Percentiles rank a stretch among this genome's conserved stretches.
phyloP scores from a whole-genome alignment of 139 green algal genomes.

The Picochlorum sp. region DNA sequence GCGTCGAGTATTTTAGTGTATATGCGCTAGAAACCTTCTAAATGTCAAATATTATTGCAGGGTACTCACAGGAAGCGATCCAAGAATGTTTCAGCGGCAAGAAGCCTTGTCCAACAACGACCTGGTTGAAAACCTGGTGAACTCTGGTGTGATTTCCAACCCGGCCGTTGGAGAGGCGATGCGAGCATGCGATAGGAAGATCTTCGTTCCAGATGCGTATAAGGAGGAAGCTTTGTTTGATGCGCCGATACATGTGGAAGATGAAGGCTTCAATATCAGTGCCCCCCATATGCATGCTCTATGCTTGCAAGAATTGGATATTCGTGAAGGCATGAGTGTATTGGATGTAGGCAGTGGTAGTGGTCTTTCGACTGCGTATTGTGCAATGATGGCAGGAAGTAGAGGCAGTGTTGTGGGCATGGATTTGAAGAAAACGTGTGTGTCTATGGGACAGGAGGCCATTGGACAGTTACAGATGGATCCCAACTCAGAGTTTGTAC shows the following conservation, averaged over 20 bases:
- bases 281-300: slow-evolving; percentile 68
- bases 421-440: slow-evolving; percentile 24
- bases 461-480: slow-evolving; percentile 25
- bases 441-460: slow-evolving; percentile 14
- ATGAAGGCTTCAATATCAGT: slow-evolving; percentile 60
- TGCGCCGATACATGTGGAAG: slow-evolving; percentile 36
- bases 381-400: slow-evolving; percentile 31
- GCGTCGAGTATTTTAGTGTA: no score
- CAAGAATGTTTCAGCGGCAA: slow-evolving; percentile 3
- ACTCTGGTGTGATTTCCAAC: slow-evolving; percentile 27
- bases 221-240: slow-evolving; percentile 45
- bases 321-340: slow-evolving; percentile 30
- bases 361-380: slow-evolving; percentile 41
- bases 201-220: slow-evolving; percentile 48
- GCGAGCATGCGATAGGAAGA: slow-evolving; percentile 30
- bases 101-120: slow-evolving; percentile 37
- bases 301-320: slow-evolving; percentile 40
- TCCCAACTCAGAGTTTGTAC: slow-evolving; percentile 2
- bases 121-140: slow-evolving; percentile 33
- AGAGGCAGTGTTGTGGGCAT: slow-evolving; percentile 30
- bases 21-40: no score
- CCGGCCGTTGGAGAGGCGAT: slow-evolving; percentile 38
- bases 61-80: neutral
- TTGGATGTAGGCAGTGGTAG: slow-evolving; percentile 55
- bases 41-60: neutral